phyloP scores from a whole-genome alignment of 345 rosid species.

The Limnanthes douglasii region DNA sequence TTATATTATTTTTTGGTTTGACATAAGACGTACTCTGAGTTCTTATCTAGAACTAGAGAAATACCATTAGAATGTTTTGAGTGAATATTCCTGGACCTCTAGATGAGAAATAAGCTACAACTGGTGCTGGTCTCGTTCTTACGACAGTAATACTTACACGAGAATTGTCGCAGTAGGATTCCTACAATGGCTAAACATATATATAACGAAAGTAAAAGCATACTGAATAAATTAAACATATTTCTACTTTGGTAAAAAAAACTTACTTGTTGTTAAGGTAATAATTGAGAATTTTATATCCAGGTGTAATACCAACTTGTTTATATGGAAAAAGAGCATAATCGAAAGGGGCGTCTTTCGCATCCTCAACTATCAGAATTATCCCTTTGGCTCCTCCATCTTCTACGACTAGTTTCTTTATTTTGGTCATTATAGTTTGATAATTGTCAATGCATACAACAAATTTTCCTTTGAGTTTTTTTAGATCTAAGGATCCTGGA shows the following conservation, averaged over 20 bases:
- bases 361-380: conserved; percentile 30
- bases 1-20: no score
- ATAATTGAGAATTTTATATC: conserved; percentile 36
- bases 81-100: conserved; percentile 60
- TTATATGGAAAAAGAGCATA: conserved; percentile 44
- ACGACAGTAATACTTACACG: conserved; percentile 23
- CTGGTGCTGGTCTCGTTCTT: conserved; percentile 49
- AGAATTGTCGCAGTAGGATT: conserved; percentile 42
- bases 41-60: no score
- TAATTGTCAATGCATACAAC: conserved; percentile 37
- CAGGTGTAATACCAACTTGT: conserved; percentile 29
- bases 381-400: conserved; percentile 53
- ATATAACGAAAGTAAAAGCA: no score
- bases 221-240: no score
- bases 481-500: conserved; percentile 52
- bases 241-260: background rate
- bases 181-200: no score
- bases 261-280: conserved; percentile 43
- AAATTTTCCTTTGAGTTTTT: conserved; percentile 44
- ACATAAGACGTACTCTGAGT: no score
- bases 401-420: conserved; percentile 41
- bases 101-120: conserved; percentile 68
- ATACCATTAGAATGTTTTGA: conserved; percentile 79
- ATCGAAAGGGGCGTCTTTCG: conserved; percentile 31
- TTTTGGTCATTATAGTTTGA: conserved; percentile 13